Evolutionary conservation across 2,329 filamentous ascomycete species (phyloP), one percentile per base, ranked within the genome.

Genomic region (Fusarium phyllophilum): DNA sequence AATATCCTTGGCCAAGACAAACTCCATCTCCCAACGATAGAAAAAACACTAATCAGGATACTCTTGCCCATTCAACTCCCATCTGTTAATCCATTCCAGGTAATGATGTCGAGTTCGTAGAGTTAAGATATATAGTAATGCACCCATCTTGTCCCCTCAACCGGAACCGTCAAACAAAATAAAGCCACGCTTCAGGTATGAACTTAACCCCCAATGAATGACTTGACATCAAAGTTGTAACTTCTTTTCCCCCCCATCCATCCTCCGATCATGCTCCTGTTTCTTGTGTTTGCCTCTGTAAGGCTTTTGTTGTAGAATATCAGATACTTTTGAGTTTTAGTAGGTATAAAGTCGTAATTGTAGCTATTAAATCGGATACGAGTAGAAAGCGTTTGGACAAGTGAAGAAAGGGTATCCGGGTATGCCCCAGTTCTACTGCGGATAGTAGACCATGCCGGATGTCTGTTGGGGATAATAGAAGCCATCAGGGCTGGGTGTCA

Each of bases 401-500:
- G 75, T 68, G 58, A 77, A 73, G 51, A 72, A 73, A 52, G 69
- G 57, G 42, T 62, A 62, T 29, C 72, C 71, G 20, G 75, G 42
- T 38, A 70, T 56, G 63, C 74, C 79, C 76, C 75, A 79, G 66
- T 61, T 75, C 85, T 88, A 91, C 81, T 90, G 88, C 62, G 86
- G 84, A 78, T 91, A 92, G 81, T 90, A 92, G 71, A 90, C 84
- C 82, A 90, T 88, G 45, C 87, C 88, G 42, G 86, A 84, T 7
- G 84, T 83, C 59, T 85, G 83, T 74, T 89, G 89, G 29, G 89
- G 86, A 78, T 92, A 92, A 78, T 95, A 97, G 84, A 93, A 97
- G 69, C 86, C 87, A 81, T 91, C 87, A 78, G 89, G 87, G 78
- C 85, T 90, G 72, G 87, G 89, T 70, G 93, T 93, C 85, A 95